Conservation (phyloP, 257 asterid genomes). For the Solanum commersonii region DNA sequence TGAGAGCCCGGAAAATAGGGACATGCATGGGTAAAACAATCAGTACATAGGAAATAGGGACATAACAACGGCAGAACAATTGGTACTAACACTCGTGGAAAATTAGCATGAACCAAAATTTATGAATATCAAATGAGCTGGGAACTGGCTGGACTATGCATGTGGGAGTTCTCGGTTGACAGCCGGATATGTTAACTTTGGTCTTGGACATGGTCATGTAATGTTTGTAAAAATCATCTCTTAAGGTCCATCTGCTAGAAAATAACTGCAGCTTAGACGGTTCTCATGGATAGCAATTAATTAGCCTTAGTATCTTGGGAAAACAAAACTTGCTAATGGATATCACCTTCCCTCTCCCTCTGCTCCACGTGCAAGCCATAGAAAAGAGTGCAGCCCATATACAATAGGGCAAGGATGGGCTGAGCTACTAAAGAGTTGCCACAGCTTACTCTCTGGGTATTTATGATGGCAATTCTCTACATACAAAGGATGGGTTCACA, state of each 20-base stretch:
- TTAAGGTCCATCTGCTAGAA: background rate
- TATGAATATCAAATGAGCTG: background rate
- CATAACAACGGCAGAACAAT: background rate
- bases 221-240: background rate
- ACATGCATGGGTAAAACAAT: background rate
- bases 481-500: background rate
- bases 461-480: background rate
- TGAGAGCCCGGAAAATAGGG: background rate
- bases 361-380: background rate
- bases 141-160: background rate
- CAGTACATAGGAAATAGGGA: background rate
- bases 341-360: background rate
- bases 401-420: background rate
- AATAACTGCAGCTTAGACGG: background rate
- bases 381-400: background rate
- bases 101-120: background rate
- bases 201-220: background rate
- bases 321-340: background rate
- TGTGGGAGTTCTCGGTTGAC: background rate
- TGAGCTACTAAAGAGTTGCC: background rate
- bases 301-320: background rate
- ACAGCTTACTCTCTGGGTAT: background rate
- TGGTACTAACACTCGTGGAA: background rate
- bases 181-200: background rate
- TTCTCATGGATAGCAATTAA: background rate